Percentiles rank a stretch among this genome's conserved stretches.
phyloP scores from a whole-genome alignment of 2,329 filamentous ascomycete species.

The Pyrenophora graminea region DNA sequence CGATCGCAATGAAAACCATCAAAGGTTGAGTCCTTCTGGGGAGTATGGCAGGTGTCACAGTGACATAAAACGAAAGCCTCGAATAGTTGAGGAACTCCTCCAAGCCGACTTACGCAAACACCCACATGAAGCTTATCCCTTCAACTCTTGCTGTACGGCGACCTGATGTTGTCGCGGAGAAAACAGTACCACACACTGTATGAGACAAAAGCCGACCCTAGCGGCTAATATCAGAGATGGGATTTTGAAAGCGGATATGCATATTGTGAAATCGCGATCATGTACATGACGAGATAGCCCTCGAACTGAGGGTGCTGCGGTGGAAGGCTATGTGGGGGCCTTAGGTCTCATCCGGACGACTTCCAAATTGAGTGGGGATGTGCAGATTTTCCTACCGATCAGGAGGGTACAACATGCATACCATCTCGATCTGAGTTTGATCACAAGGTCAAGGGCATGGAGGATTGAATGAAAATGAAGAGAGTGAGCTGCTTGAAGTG shows the following conservation, averaged over 20 bases:
- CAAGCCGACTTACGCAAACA: neutral
- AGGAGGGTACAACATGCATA: conserved; percentile 2
- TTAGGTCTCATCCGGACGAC: neutral
- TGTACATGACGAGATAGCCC: neutral
- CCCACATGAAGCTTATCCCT: neutral
- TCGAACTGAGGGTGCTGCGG: neutral
- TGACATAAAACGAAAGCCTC: neutral
- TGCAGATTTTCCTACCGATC: conserved; percentile 5
- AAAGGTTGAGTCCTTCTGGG: neutral
- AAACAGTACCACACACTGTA: neutral
- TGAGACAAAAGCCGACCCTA: neutral
- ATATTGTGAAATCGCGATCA: neutral
- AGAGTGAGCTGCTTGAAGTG: neutral
- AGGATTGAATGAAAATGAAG: neutral
- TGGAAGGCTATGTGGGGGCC: conserved; percentile 1
- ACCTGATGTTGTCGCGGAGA: neutral
- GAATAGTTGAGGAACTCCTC: neutral
- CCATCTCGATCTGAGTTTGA: conserved; percentile 7
- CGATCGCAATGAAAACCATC: neutral
- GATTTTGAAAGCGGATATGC: conserved; percentile 8
- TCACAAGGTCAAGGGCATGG: conserved; percentile 3
- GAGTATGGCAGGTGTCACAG: neutral
- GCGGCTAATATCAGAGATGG: conserved; percentile 1
- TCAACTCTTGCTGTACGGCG: neutral
- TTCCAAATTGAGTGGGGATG: conserved; percentile 6